Conservation (phyloP, 2,329 filamentous ascomycete genomes). For the Gyromitra esculenta region DNA sequence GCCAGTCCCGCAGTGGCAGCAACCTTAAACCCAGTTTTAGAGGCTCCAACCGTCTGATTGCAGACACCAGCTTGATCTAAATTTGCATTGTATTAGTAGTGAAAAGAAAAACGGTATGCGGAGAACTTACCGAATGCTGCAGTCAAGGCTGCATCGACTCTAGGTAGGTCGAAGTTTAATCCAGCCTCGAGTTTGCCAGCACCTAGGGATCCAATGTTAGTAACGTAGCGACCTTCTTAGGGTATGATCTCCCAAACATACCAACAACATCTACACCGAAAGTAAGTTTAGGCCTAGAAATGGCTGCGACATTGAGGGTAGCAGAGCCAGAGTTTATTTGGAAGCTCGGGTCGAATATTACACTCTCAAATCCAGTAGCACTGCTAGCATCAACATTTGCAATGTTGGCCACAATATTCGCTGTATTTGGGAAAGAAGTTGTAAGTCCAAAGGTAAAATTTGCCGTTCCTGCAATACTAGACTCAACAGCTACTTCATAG, state of each 20-base stretch:
- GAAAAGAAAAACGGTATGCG: background rate
- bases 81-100: constrained; percentile 17
- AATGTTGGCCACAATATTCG: constrained; percentile 56
- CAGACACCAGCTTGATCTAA: constrained; percentile 46
- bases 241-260: constrained; percentile 1
- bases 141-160: constrained; percentile 43
- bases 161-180: constrained; percentile 54
- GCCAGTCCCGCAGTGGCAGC: background rate
- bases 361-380: constrained; percentile 56
- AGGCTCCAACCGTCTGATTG: constrained; percentile 32
- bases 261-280: constrained; percentile 57
- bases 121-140: constrained; percentile 51
- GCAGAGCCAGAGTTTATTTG: constrained; percentile 56
- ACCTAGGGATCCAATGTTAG: constrained; percentile 23
- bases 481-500: constrained; percentile 56
- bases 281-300: constrained; percentile 56
- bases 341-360: constrained; percentile 56
- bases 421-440: constrained; percentile 56
- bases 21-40: constrained; percentile 51
- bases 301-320: constrained; percentile 54
- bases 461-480: constrained; percentile 53
- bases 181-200: constrained; percentile 53
- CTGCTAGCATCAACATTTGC: constrained; percentile 54
- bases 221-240: background rate
- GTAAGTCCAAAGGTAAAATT: constrained; percentile 57